Evolutionary conservation across 441 rosid genomes (phyloP).

Genomic region (Adansonia madagascariensis): DNA sequence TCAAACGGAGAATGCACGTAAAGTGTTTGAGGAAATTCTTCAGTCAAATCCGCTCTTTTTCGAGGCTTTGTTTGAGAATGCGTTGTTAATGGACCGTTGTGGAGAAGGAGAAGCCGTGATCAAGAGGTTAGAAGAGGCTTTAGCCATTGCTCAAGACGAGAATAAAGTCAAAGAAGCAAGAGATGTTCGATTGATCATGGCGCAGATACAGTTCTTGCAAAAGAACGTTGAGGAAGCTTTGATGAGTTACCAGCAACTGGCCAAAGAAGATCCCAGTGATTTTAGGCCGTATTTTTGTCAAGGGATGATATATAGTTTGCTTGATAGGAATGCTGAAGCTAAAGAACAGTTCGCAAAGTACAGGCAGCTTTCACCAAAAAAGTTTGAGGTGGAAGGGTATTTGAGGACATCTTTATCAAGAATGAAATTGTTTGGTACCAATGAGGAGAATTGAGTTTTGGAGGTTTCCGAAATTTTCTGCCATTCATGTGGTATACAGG

Average conservation of each 20-base stretch:
- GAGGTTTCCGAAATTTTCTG: not conserved
- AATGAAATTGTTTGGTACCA: constrained; percentile 73
- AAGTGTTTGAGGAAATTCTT: constrained; percentile 86
- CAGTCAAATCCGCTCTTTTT: constrained; percentile 61
- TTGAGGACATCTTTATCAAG: constrained; percentile 69
- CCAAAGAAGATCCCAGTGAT: constrained; percentile 74
- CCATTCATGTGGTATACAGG: constrained; percentile 27
- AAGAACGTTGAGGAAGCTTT: constrained; percentile 84
- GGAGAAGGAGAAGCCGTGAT: constrained; percentile 80
- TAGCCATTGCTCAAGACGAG: constrained; percentile 60
- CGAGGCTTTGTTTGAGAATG: constrained; percentile 88
- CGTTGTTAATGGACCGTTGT: constrained; percentile 76
- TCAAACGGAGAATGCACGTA: constrained; percentile 60
- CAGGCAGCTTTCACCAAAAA: constrained; percentile 71
- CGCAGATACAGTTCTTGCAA: constrained; percentile 80
- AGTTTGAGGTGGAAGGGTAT: constrained; percentile 79
- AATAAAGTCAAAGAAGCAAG: constrained; percentile 68
- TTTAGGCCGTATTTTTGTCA: constrained; percentile 82
- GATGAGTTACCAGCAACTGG: constrained; percentile 68
- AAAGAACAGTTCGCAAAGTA: constrained; percentile 79
- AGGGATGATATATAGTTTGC: constrained; percentile 85
- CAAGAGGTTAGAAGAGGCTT: constrained; percentile 69
- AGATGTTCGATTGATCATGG: constrained; percentile 84
- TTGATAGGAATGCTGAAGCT: constrained; percentile 77
- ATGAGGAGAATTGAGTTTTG: constrained; percentile 41